These are phyloP conservation scores for Umbilicaria muhlenbergii DNA, from an alignment of 495 filamentous ascomycete genomes.

Conservation along the genomic window DNA sequence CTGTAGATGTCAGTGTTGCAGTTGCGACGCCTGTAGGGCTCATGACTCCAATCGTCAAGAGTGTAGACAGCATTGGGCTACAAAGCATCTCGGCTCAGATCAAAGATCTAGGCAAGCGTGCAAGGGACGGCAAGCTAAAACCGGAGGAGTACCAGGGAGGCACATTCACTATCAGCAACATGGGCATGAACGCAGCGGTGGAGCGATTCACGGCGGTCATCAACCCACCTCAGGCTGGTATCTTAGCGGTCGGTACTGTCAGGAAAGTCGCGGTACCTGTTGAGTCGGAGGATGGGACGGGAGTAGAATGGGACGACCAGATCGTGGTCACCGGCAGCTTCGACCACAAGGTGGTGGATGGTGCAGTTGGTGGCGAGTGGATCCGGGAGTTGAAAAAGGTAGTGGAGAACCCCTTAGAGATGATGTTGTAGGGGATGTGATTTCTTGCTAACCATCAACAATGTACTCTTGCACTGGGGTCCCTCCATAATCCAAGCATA, in stretches of 20 bases:
- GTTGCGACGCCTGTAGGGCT: conserved; percentile 88
- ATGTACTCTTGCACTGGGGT: no score
- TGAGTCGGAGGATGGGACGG: conserved; percentile 67
- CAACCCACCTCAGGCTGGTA: conserved; percentile 95
- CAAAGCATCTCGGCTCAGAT: conserved; percentile 72
- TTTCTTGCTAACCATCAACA: not conserved
- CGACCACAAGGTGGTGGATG: conserved; percentile 90
- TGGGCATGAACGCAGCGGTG: conserved; percentile 97
- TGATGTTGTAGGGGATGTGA: conserved; percentile 50
- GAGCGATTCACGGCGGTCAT: conserved; percentile 99
- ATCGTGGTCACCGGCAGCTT: conserved; percentile 89
- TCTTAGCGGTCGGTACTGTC: conserved; percentile 85
- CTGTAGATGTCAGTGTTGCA: conserved; percentile 81
- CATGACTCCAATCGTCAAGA: conserved; percentile 93
- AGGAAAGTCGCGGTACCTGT: conserved; percentile 81
- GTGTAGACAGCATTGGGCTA: conserved; percentile 68
- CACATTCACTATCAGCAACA: conserved; percentile 98
- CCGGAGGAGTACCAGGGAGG: conserved; percentile 98
- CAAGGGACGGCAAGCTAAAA: conserved; percentile 94
- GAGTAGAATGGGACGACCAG: conserved; percentile 91
- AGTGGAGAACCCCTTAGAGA: conserved; percentile 88
- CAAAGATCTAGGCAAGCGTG: conserved; percentile 93
- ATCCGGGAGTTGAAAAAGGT: conserved; percentile 95
- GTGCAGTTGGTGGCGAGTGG: conserved; percentile 94
- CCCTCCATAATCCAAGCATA: no score